phyloP scores from a whole-genome alignment of 768 basidiomycete genomes.

The Jaapia argillacea region DNA sequence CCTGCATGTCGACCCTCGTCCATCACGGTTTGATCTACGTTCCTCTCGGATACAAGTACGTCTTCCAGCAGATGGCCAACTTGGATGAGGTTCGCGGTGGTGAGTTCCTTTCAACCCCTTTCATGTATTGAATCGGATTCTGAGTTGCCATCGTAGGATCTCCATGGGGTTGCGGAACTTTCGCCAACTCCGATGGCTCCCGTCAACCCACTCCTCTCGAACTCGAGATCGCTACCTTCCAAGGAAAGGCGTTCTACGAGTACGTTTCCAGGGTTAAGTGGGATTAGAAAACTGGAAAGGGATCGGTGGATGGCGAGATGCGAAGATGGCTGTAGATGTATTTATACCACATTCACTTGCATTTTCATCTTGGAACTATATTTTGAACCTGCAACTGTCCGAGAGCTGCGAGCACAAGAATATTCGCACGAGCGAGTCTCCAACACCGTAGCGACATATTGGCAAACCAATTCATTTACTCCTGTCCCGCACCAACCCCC shows the following conservation, averaged over 20 bases:
- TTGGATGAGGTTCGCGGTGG: constrained; percentile 43
- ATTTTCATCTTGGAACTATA: too few species aligned
- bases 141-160: constrained; percentile 27
- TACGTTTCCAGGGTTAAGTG: constrained; percentile 28
- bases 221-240: constrained; percentile 36
- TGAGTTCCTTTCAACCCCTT: background rate
- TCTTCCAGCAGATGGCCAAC: constrained; percentile 31
- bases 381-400: too few species aligned
- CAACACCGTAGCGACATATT: too few species aligned
- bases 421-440: too few species aligned
- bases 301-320: too few species aligned
- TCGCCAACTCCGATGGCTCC: constrained; percentile 33
- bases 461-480: too few species aligned
- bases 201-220: constrained; percentile 42
- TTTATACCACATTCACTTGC: too few species aligned
- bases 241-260: constrained; percentile 44
- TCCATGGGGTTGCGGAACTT: constrained; percentile 70
- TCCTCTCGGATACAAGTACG: constrained; percentile 58
- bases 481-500: too few species aligned
- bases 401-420: too few species aligned
- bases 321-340: too few species aligned
- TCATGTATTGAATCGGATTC: background rate
- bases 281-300: too few species aligned
- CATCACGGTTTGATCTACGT: constrained; percentile 75
- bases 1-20: constrained; percentile 42